Evolutionary conservation across 2,329 filamentous ascomycete genomes (phyloP).

Genomic region (Chalaropsis ovoidea): DNA sequence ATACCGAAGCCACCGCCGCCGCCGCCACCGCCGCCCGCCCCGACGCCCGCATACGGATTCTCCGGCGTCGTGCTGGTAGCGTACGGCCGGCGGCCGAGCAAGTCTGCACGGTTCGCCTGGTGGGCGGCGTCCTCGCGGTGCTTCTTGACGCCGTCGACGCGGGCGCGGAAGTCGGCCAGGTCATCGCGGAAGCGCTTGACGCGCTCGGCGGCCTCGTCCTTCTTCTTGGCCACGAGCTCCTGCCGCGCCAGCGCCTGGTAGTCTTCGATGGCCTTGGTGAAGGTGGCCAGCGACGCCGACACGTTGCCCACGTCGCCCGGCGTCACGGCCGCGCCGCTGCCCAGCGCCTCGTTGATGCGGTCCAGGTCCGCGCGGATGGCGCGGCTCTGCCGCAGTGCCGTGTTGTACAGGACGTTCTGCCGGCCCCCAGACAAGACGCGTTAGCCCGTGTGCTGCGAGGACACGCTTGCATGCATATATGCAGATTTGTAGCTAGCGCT

Average conservation of each 20-base stretch:
- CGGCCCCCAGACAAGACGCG: not conserved
- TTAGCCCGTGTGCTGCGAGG: not conserved
- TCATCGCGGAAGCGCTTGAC: conserved; percentile 78
- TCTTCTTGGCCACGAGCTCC: conserved; percentile 82
- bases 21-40: conserved; percentile 27
- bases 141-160: conserved; percentile 67
- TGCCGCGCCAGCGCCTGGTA: conserved; percentile 77
- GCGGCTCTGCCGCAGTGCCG: conserved; percentile 73
- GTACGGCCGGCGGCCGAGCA: conserved; percentile 77
- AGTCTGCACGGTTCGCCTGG: conserved; percentile 59
- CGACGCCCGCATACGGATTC: conserved; percentile 70
- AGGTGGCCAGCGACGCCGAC: conserved; percentile 65
- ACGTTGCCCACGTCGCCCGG: conserved; percentile 52
- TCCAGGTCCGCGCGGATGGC: conserved; percentile 68
- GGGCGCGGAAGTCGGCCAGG: conserved; percentile 65
- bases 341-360: conserved; percentile 50
- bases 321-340: conserved; percentile 53
- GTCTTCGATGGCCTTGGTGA: conserved; percentile 84
- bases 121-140: conserved; percentile 65
- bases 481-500: not conserved
- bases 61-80: conserved; percentile 65
- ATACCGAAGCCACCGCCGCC: not conserved
- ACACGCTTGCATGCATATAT: not conserved
- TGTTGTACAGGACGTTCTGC: conserved; percentile 72
- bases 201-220: conserved; percentile 79